Percentiles rank a stretch among this genome's conserved stretches.
phyloP scores from a whole-genome alignment of 2,329 filamentous ascomycete genomes.

The Sporothrix brunneoviolacea region DNA sequence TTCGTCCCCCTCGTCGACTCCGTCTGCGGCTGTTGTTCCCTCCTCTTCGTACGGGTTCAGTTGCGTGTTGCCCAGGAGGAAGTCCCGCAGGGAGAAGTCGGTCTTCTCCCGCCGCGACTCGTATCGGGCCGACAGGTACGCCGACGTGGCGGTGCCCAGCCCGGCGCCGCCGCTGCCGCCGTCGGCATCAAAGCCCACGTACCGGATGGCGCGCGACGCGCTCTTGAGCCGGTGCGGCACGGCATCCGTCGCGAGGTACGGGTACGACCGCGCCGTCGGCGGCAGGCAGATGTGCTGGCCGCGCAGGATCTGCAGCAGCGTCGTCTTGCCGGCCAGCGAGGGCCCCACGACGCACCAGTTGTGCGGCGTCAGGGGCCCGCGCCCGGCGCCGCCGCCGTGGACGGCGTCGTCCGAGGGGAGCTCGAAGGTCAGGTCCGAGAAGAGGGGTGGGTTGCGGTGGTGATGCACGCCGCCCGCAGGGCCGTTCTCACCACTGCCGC shows the following conservation, averaged over 20 bases:
- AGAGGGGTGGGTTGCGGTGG: conserved; percentile 63
- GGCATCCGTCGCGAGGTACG: conserved; percentile 62
- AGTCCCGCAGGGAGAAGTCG: conserved; percentile 79
- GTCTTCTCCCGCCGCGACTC: conserved; percentile 81
- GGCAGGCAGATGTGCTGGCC: conserved; percentile 72
- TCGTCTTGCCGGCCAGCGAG: conserved; percentile 71
- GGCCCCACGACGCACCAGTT: conserved; percentile 83
- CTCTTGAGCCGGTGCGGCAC: conserved; percentile 50
- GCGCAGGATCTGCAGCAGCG: conserved; percentile 70
- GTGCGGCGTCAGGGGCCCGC: conserved; percentile 31
- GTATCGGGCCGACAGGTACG: conserved; percentile 84
- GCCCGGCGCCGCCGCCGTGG: conserved; percentile 28
- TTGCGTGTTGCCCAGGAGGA: conserved; percentile 72
- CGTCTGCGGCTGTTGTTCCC: not conserved
- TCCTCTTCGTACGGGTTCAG: conserved; percentile 63
- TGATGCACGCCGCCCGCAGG: conserved; percentile 24
- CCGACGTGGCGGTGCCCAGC: conserved; percentile 53
- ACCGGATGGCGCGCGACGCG: conserved; percentile 66
- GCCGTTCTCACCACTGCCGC: conserved; percentile 18
- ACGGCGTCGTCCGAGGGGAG: conserved; percentile 42
- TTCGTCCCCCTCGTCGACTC: conserved; percentile 38
- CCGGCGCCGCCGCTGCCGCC: conserved; percentile 29
- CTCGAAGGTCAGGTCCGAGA: conserved; percentile 62
- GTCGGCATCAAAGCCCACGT: conserved; percentile 85
- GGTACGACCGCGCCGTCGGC: conserved; percentile 68